Conservation (phyloP, 768 basidiomycete species). For the Phanerodontia chrysosporium region DNA sequence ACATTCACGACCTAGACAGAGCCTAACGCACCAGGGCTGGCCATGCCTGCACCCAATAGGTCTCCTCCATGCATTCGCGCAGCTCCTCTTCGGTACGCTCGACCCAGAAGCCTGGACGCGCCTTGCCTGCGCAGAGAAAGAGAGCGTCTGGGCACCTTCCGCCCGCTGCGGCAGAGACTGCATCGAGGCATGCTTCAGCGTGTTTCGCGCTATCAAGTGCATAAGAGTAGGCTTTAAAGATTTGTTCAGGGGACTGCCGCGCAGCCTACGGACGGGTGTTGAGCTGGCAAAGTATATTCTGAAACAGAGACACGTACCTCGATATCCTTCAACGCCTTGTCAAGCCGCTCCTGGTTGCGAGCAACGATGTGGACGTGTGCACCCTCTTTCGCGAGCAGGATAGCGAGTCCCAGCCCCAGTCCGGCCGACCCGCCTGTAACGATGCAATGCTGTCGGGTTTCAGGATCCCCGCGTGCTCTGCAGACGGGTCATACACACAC, state of each 20-base stretch:
- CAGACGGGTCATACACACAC: background rate
- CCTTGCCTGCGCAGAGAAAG: constrained; percentile 74
- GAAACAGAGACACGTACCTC: constrained; percentile 45
- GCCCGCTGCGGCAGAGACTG: constrained; percentile 49
- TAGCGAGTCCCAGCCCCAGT: constrained; percentile 72
- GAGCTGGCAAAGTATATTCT: background rate
- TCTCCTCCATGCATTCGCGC: constrained; percentile 49
- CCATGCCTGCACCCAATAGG: constrained; percentile 54
- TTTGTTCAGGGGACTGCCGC: constrained; percentile 54
- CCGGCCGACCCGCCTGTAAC: constrained; percentile 83
- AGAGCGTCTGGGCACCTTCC: constrained; percentile 69
- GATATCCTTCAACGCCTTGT: constrained; percentile 53
- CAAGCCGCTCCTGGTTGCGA: constrained; percentile 59
- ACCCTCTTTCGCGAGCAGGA: constrained; percentile 59
- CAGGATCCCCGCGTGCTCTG: background rate
- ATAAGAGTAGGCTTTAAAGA: constrained; percentile 62
- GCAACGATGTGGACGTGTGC: constrained; percentile 87
- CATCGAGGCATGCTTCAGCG: constrained; percentile 58
- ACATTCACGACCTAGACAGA: background rate
- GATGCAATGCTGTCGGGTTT: constrained; percentile 63
- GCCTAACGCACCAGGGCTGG: constrained; percentile 45
- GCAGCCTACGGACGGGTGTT: constrained; percentile 36
- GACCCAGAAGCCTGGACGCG: constrained; percentile 70
- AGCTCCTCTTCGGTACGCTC: constrained; percentile 63
- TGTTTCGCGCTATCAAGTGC: constrained; percentile 49